Conservation (phyloP, 192 early-diverging fungal species). For the Podila epigama region DNA sequence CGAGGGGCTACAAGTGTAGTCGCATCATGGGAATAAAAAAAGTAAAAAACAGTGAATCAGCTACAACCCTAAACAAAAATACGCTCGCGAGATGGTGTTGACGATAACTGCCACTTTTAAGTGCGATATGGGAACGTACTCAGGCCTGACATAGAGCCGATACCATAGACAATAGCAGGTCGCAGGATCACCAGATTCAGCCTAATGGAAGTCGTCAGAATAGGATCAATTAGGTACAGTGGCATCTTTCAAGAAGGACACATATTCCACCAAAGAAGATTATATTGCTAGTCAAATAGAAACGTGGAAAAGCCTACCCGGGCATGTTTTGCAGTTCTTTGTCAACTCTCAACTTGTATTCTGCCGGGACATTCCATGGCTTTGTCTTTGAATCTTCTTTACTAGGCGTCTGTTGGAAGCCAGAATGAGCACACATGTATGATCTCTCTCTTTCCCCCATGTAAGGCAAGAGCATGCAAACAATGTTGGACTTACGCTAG, state of each 20-base stretch:
- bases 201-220: no score
- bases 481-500: constrained; percentile 58
- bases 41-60: background rate
- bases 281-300: background rate
- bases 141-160: constrained; percentile 78
- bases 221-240: no score
- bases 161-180: constrained; percentile 89
- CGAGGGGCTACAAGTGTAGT: constrained; percentile 73
- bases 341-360: constrained; percentile 78
- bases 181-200: constrained; percentile 86
- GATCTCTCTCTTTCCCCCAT: background rate
- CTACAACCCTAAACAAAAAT: no score
- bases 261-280: background rate
- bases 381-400: constrained; percentile 74
- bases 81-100: constrained; percentile 1
- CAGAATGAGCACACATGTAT: background rate
- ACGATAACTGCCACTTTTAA: background rate
- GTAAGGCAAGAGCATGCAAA: background rate
- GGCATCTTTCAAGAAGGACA: background rate
- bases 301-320: constrained; percentile 68
- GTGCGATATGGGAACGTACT: constrained; percentile 59
- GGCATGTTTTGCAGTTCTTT: constrained; percentile 79
- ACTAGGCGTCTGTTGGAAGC: constrained; percentile 41
- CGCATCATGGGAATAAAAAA: background rate
- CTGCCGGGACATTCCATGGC: constrained; percentile 83